Evolutionary conservation across 441 rosid species (phyloP).

Genomic region (Aquilaria agallochum): DNA sequence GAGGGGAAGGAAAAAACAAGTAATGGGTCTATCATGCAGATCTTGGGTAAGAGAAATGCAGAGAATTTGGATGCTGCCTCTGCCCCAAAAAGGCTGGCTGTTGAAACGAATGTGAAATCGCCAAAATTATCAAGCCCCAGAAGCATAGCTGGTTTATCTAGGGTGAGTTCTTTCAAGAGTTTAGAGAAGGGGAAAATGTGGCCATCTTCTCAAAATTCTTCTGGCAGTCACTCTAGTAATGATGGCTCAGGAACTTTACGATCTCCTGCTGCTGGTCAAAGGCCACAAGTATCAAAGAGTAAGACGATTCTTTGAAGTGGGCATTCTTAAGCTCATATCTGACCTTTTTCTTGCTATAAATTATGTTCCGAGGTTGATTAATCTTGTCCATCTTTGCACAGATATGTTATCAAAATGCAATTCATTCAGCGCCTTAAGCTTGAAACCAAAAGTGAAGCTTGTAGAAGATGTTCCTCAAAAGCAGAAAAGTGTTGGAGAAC

Average conservation of each 20-base stretch:
- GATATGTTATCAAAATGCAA: slow-evolving; percentile 74
- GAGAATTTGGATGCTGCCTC: slow-evolving; percentile 54
- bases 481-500: slow-evolving; percentile 49
- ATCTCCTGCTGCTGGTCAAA: slow-evolving; percentile 39
- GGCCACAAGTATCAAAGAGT: slow-evolving; percentile 63
- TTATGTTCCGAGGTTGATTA: slow-evolving; percentile 4
- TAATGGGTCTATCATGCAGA: slow-evolving; percentile 21
- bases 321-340: too few species aligned
- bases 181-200: slow-evolving; percentile 62
- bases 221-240: slow-evolving; percentile 28
- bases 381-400: slow-evolving; percentile 24
- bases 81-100: slow-evolving; percentile 52
- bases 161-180: slow-evolving; percentile 70
- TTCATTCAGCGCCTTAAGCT: slow-evolving; percentile 57
- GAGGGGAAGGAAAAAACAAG: slow-evolving; percentile 44
- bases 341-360: slow-evolving; percentile 13
- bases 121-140: slow-evolving; percentile 52
- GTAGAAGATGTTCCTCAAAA: slow-evolving; percentile 52
- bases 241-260: slow-evolving; percentile 43
- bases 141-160: slow-evolving; percentile 44
- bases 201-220: slow-evolving; percentile 42
- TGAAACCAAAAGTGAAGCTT: slow-evolving; percentile 64
- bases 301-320: slow-evolving; percentile 11
- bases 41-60: slow-evolving; percentile 49
- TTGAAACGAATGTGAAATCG: slow-evolving; percentile 55